Percentiles rank a stretch among this genome's conserved stretches.
phyloP scores from a whole-genome alignment of 148 eudicot genomes.

The Arctostaphylos glauca region DNA sequence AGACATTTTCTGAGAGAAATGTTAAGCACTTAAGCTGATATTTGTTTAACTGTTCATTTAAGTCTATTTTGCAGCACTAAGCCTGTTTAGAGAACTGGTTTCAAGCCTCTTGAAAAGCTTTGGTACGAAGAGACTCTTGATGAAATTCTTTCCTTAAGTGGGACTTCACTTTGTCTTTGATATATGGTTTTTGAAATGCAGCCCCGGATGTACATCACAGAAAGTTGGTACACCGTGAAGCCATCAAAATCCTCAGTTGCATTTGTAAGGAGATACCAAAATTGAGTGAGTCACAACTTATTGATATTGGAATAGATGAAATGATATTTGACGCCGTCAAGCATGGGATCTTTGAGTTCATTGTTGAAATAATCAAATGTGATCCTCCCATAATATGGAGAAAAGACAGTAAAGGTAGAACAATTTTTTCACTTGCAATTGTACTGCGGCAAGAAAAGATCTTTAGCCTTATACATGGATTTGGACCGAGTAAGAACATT shows the following conservation, averaged over 20 bases:
- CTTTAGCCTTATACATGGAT: constrained; percentile 18
- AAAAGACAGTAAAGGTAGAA: constrained; percentile 11
- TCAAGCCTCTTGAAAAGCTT: background rate
- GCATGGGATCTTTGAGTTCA: background rate
- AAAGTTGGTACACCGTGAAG: background rate
- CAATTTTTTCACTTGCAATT: constrained; percentile 15
- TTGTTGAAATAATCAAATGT: constrained; percentile 3
- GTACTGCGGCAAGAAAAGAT: constrained; percentile 15
- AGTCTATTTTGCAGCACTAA: background rate
- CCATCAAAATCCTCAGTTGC: background rate
- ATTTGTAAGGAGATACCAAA: constrained; percentile 6
- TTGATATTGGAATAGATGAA: background rate
- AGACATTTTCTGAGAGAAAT: too few relatives aligned
- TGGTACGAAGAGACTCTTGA: background rate
- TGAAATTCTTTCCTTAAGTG: background rate
- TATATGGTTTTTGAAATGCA: background rate
- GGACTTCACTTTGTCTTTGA: background rate
- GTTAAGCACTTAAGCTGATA: too few relatives aligned
- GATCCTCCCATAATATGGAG: constrained; percentile 17
- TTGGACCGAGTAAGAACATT: background rate
- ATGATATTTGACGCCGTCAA: background rate
- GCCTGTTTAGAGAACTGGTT: background rate
- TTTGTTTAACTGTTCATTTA: too few relatives aligned
- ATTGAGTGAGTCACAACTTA: background rate
- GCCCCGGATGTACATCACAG: background rate